Evolutionary conservation across 345 rosid genomes (phyloP).

Genomic region (Linum tenue): DNA sequence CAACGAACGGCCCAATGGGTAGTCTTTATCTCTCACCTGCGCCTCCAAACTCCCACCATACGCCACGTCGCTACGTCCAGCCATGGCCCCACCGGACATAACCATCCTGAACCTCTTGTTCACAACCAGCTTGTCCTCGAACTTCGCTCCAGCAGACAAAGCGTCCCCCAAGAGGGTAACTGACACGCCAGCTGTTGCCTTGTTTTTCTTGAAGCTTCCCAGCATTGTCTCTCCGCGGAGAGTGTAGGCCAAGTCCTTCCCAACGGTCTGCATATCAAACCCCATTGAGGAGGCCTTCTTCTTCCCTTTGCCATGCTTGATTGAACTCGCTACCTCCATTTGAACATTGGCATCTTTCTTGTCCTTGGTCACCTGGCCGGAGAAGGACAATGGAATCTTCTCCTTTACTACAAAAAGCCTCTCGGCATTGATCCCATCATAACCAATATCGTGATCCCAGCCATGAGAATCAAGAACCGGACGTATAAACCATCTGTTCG

Average conservation of each 20-base stretch:
- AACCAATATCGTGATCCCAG: slow-evolving; percentile 99
- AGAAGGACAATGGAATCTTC: slow-evolving; percentile 64
- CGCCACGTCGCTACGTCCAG: slow-evolving; percentile 73
- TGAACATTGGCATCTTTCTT: slow-evolving; percentile 89
- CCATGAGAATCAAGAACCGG: slow-evolving; percentile 96
- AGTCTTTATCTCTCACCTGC: slow-evolving; percentile 70
- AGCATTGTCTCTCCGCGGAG: slow-evolving; percentile 69
- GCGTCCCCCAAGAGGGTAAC: slow-evolving; percentile 71
- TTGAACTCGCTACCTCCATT: slow-evolving; percentile 69
- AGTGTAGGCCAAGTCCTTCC: slow-evolving; percentile 84
- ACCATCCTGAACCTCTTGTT: slow-evolving; percentile 62
- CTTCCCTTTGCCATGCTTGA: slow-evolving; percentile 77
- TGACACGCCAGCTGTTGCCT: slow-evolving; percentile 86
- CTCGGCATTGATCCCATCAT: slow-evolving; percentile 87
- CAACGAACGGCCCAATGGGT: slow-evolving; percentile 64
- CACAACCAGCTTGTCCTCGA: slow-evolving; percentile 69
- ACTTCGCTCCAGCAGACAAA: slow-evolving; percentile 66
- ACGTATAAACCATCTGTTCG: slow-evolving; percentile 94
- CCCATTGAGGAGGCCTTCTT: slow-evolving; percentile 66
- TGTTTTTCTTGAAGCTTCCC: slow-evolving; percentile 56
- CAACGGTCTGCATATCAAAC: slow-evolving; percentile 85
- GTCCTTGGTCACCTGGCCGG: slow-evolving; percentile 83
- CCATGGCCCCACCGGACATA: slow-evolving; percentile 80
- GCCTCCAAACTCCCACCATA: slow-evolving; percentile 94
- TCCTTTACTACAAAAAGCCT: slow-evolving; percentile 67